Conservation (phyloP, 345 rosid genomes). For the Garcia nutans region DNA sequence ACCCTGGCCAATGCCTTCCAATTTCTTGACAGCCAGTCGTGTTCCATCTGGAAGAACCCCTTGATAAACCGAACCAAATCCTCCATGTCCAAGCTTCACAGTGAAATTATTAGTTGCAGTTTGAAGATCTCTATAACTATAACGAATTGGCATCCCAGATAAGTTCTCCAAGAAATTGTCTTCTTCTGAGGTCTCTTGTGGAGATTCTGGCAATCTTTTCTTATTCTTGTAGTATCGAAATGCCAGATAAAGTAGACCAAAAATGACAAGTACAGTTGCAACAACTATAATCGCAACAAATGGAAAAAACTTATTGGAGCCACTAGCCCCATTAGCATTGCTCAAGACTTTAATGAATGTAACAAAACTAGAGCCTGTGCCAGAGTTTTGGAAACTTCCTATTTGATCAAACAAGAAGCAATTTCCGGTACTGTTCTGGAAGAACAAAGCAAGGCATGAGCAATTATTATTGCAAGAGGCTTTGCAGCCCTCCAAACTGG, state of each 20-base stretch:
- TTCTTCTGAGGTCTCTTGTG: constrained; percentile 58
- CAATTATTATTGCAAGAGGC: constrained; percentile 63
- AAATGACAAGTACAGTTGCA: constrained; percentile 48
- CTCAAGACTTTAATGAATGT: constrained; percentile 62
- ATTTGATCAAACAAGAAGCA: constrained; percentile 73
- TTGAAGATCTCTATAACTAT: constrained; percentile 73
- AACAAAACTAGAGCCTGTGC: constrained; percentile 35
- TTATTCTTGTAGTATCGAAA: constrained; percentile 42
- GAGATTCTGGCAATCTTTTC: constrained; percentile 39
- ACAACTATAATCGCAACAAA: constrained; percentile 50
- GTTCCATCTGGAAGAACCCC: constrained; percentile 79
- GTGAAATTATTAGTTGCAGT: constrained; percentile 74
- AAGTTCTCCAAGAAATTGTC: constrained; percentile 69
- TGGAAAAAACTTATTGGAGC: constrained; percentile 43
- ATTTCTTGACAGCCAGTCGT: constrained; percentile 82
- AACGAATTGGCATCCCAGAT: constrained; percentile 81
- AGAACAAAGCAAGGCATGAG: constrained; percentile 75
- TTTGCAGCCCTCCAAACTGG: constrained; percentile 64
- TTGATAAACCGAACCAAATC: constrained; percentile 87
- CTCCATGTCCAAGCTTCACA: constrained; percentile 87
- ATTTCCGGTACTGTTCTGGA: constrained; percentile 56
- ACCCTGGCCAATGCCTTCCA: constrained; percentile 94
- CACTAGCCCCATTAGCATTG: constrained; percentile 31
- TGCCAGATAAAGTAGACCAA: constrained; percentile 48
- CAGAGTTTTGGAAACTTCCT: constrained; percentile 60